These are phyloP conservation scores for Neocucurbitaria cava DNA, from an alignment of 2,329 filamentous ascomycete species.

Conservation along the genomic window DNA sequence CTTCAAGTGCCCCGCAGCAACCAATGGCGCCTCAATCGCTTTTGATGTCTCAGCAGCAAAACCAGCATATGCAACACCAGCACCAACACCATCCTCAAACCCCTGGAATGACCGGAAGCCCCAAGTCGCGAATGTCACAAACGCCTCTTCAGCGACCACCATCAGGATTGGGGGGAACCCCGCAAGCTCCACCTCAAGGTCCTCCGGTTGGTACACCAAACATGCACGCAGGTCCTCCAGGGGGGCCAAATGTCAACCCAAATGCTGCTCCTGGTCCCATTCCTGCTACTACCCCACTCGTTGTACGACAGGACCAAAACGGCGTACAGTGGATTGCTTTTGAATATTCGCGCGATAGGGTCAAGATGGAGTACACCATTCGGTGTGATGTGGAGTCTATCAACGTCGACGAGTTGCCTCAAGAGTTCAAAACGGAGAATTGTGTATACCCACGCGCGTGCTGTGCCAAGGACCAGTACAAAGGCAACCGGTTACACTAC, in stretches of 20 bases:
- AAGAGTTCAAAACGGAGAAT: conserved; percentile 97
- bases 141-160: conserved; percentile 64
- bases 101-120: conserved; percentile 69
- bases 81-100: conserved; percentile 54
- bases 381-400: conserved; percentile 97
- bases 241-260: conserved; percentile 70
- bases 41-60: conserved; percentile 62
- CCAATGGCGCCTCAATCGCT: conserved; percentile 56
- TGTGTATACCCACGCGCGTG: conserved; percentile 97
- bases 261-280: conserved; percentile 96
- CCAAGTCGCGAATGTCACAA: conserved; percentile 57
- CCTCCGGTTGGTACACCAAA: conserved; percentile 50
- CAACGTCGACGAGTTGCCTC: conserved; percentile 81
- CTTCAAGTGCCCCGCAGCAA: conserved; percentile 62
- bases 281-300: conserved; percentile 91
- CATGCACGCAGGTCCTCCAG: conserved; percentile 49
- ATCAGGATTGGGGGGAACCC: conserved; percentile 54
- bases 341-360: conserved; percentile 93
- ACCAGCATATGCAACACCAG: conserved; percentile 51
- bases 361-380: conserved; percentile 99
- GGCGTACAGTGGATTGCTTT: conserved; percentile 99
- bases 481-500: conserved; percentile 92
- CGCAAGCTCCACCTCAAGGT: conserved; percentile 49
- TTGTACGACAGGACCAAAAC: conserved; percentile 93
- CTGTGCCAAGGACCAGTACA: conserved; percentile 94